These are phyloP conservation scores for Cadophora sp. DNA, from an alignment of 2,329 filamentous ascomycete genomes.

Conservation along the genomic window DNA sequence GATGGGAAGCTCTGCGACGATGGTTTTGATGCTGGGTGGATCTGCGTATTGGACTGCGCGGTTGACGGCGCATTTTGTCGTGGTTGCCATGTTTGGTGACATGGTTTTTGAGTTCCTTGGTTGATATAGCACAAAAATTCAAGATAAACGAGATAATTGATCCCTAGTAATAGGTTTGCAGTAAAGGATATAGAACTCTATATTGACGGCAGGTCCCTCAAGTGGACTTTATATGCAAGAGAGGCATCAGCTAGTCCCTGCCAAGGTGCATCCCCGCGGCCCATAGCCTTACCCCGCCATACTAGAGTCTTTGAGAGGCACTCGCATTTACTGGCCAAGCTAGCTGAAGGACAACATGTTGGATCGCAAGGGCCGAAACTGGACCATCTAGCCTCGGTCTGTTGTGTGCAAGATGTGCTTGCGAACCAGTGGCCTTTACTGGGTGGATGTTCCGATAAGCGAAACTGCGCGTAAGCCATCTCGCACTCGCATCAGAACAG, in stretches of 20 bases:
- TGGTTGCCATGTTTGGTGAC: neutral
- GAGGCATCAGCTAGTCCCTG: neutral
- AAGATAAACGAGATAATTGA: no score
- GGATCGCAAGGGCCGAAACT: neutral
- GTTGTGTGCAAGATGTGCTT: neutral
- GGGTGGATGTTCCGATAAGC: neutral
- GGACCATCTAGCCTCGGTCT: no score
- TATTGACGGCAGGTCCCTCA: neutral
- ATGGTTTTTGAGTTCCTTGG: neutral
- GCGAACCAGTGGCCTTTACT: neutral
- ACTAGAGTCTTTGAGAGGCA: neutral
- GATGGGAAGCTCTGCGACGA: slow-evolving; percentile 19
- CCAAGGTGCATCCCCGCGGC: neutral
- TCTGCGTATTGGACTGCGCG: slow-evolving; percentile 20
- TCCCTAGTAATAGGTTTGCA: neutral
- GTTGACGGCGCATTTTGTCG: slow-evolving; percentile 14
- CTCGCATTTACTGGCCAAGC: neutral
- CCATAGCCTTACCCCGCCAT: neutral
- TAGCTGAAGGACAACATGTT: neutral
- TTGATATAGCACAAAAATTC: neutral
- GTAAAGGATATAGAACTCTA: neutral
- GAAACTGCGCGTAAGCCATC: no score
- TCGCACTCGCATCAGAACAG: no score
- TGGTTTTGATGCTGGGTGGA: slow-evolving; percentile 16
- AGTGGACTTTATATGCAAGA: neutral